These are phyloP conservation scores for Pelargonium citronellum DNA, from an alignment of 441 rosid species.

Conservation along the genomic window DNA sequence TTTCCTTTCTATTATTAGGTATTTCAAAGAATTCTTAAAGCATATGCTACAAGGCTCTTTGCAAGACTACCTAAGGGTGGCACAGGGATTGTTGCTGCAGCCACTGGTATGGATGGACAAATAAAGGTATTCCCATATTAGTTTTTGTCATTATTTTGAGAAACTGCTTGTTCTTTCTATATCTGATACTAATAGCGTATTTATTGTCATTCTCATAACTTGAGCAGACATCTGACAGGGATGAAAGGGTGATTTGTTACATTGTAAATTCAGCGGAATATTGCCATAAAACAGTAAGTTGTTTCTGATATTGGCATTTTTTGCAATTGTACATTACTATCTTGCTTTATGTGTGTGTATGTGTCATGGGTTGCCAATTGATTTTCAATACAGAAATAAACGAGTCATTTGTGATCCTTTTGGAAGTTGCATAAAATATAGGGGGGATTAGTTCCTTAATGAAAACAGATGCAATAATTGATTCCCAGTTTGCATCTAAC, in stretches of 20 bases:
- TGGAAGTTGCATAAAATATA: not conserved
- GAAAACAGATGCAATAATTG: too few relatives aligned
- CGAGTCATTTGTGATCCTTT: not conserved
- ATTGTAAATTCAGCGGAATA: slow-evolving; percentile 97
- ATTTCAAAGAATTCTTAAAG: slow-evolving; percentile 92
- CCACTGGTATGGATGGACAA: slow-evolving; percentile 96
- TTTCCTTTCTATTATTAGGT: slow-evolving; percentile 42
- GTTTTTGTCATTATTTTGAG: slow-evolving; percentile 3
- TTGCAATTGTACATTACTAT: slow-evolving; percentile 13
- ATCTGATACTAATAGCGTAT: slow-evolving; percentile 17
- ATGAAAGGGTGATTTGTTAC: slow-evolving; percentile 89
- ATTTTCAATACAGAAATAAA: not conserved
- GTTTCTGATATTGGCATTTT: slow-evolving; percentile 11
- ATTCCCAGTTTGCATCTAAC: too few relatives aligned
- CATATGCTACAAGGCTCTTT: slow-evolving; percentile 84
- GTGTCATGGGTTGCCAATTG: not conserved
- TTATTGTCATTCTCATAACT: slow-evolving; percentile 22
- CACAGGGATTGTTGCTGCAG: slow-evolving; percentile 93
- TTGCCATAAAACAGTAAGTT: slow-evolving; percentile 83
- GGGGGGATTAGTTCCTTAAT: too few relatives aligned
- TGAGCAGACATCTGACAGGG: slow-evolving; percentile 87
- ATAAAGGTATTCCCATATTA: slow-evolving; percentile 57
- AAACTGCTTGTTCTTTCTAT: slow-evolving; percentile 5
- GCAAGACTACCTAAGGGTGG: slow-evolving; percentile 93
- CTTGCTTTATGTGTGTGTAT: slow-evolving; percentile 2